Evolutionary conservation across 768 basidiomycete species (phyloP).

Genomic region (Solioccasus polychromus): DNA sequence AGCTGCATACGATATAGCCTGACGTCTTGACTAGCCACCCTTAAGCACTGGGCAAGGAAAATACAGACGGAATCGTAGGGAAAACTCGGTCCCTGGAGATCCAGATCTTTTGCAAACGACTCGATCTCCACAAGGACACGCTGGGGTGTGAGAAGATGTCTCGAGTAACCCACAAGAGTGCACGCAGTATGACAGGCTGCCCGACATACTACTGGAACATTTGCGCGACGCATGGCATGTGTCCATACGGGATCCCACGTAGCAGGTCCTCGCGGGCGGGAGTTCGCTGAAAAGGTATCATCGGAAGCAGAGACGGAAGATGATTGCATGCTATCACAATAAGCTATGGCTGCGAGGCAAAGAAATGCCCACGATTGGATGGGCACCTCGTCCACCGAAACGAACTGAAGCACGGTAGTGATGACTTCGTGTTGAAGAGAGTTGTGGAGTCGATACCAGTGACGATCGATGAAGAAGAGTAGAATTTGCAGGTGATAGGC

Average conservation of each 20-base stretch:
- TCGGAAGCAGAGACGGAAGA: slow-evolving; percentile 1
- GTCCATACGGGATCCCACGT: slow-evolving; percentile 86
- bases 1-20: slow-evolving; percentile 79
- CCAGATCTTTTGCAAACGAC: slow-evolving; percentile 73
- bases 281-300: background rate
- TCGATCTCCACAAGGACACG: slow-evolving; percentile 74
- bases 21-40: slow-evolving; percentile 75
- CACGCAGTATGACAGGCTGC: slow-evolving; percentile 74
- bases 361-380: slow-evolving; percentile 87
- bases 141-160: slow-evolving; percentile 48
- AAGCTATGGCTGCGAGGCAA: slow-evolving; percentile 70
- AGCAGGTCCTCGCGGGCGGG: slow-evolving; percentile 15
- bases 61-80: slow-evolving; percentile 89
- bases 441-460: slow-evolving; percentile 65
- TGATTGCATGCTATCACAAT: slow-evolving; percentile 37
- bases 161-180: slow-evolving; percentile 46
- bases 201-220: slow-evolving; percentile 66
- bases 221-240: slow-evolving; percentile 72
- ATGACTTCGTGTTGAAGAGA: slow-evolving; percentile 57
- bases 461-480: slow-evolving; percentile 79
- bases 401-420: slow-evolving; percentile 51
- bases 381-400: slow-evolving; percentile 59
- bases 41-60: slow-evolving; percentile 69
- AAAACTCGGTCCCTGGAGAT: slow-evolving; percentile 84
- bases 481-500: slow-evolving; percentile 68